A percentile compares a stretch with the other conserved stretches of the same genome.
Conservation (phyloP, 2,329 filamentous ascomycete genomes). For the Calonectria henricotiae region DNA sequence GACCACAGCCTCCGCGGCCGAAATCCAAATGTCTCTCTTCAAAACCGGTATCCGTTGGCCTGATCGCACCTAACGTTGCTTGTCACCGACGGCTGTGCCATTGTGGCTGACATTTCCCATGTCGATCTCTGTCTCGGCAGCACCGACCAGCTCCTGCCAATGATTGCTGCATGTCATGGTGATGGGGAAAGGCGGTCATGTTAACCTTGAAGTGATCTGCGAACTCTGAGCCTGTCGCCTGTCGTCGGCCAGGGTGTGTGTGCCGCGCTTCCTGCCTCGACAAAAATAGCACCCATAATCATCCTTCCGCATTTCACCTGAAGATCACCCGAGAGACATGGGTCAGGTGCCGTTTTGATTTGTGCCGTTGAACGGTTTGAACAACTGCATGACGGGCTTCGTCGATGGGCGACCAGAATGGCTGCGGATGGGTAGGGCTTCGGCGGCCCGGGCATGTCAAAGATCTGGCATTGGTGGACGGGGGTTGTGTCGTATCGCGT, state of each 20-base stretch:
- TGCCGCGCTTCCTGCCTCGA: not conserved
- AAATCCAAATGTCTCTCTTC: slow-evolving; percentile 11
- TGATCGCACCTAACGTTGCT: slow-evolving; percentile 40
- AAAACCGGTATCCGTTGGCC: slow-evolving; percentile 24
- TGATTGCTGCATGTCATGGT: slow-evolving; percentile 20
- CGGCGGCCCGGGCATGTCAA: slow-evolving; percentile 4
- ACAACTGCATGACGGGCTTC: slow-evolving; percentile 20
- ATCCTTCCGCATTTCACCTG: slow-evolving; percentile 27
- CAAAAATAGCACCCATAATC: slow-evolving; percentile 30
- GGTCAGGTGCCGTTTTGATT: slow-evolving; percentile 25
- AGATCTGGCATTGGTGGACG: slow-evolving; percentile 11
- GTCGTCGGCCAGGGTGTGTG: not conserved
- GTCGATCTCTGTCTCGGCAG: slow-evolving; percentile 47
- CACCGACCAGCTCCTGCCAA: slow-evolving; percentile 21
- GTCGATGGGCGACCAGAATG: slow-evolving; percentile 4
- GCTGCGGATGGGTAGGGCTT: slow-evolving; percentile 13
- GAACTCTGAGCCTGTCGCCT: slow-evolving; percentile 23
- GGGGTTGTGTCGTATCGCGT: slow-evolving; percentile 13
- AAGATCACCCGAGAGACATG: slow-evolving; percentile 30
- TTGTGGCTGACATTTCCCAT: slow-evolving; percentile 41
- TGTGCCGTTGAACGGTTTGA: slow-evolving; percentile 23
- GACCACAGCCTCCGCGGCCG: slow-evolving; percentile 16
- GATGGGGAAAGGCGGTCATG: slow-evolving; percentile 11
- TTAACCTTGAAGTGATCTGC: slow-evolving; percentile 31
- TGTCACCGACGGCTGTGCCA: slow-evolving; percentile 40